phyloP scores from a whole-genome alignment of 1,284 basidiomycete genomes.

The Irpex sp. region DNA sequence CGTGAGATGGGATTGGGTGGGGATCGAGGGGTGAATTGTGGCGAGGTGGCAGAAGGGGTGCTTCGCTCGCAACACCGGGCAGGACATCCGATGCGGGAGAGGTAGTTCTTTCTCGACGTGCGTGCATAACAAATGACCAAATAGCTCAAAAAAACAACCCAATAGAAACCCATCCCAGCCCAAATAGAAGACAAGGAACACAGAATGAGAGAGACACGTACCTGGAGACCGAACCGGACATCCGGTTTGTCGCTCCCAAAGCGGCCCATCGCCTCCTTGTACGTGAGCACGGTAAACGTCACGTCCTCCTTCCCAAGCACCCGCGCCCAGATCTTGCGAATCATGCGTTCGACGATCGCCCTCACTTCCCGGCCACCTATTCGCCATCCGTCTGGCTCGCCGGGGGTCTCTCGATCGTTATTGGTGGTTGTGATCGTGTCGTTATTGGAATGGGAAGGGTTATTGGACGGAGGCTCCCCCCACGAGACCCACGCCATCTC shows the following conservation, averaged over 20 bases:
- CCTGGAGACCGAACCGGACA: conserved; percentile 82
- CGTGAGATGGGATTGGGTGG: neutral
- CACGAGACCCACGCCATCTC: conserved; percentile 96
- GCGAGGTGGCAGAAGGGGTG: conserved; percentile 2
- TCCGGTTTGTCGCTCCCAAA: conserved; percentile 98
- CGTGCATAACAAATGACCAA: too few relatives aligned
- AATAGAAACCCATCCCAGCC: neutral
- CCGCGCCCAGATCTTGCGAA: conserved; percentile 72
- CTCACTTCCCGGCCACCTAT: conserved; percentile 84
- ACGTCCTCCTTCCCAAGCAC: conserved; percentile 31
- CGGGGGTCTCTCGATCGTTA: conserved; percentile 6
- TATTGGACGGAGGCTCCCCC: conserved; percentile 29
- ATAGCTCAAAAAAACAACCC: too few relatives aligned
- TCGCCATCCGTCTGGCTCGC: conserved; percentile 51
- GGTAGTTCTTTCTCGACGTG: too few relatives aligned
- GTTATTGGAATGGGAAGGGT: too few relatives aligned
- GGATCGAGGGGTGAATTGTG: conserved; percentile 16
- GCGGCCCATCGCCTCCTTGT: conserved; percentile 83
- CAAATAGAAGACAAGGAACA: neutral
- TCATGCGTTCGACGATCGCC: conserved; percentile 67
- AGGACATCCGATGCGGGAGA: neutral
- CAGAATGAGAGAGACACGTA: conserved; percentile 33
- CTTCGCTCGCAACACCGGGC: neutral
- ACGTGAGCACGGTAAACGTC: conserved; percentile 78
- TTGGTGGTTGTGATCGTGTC: neutral